Evolutionary conservation across 352 stramenopile species (phyloP).

Genomic region (Globisporangium irregulare): DNA sequence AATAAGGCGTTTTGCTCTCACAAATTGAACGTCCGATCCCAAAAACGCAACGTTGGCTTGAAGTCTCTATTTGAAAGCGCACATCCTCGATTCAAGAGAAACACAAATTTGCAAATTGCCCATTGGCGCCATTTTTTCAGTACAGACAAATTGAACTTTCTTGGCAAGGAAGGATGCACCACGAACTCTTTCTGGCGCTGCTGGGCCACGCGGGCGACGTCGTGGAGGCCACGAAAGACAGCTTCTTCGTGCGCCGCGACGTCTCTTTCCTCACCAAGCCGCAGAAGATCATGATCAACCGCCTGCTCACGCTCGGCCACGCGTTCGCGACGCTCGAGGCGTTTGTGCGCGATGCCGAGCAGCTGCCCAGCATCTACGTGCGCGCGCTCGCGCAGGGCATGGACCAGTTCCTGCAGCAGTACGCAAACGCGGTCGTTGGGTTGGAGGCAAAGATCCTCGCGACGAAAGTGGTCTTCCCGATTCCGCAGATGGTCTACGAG

Average conservation of each 20-base stretch:
- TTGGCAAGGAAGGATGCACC: slow-evolving; percentile 44
- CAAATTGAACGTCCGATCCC: not conserved
- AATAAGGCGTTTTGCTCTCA: not conserved
- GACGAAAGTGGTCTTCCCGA: slow-evolving; percentile 40
- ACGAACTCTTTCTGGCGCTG: slow-evolving; percentile 77
- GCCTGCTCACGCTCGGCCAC: slow-evolving; percentile 50
- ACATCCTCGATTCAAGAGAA: not conserved
- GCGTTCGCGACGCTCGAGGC: slow-evolving; percentile 43
- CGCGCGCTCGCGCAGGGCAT: slow-evolving; percentile 57
- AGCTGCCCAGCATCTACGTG: slow-evolving; percentile 51
- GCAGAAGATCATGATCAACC: slow-evolving; percentile 53
- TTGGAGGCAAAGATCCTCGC: slow-evolving; percentile 57
- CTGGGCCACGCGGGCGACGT: slow-evolving; percentile 66
- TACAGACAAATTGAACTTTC: slow-evolving; percentile 7
- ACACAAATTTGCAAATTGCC: not conserved
- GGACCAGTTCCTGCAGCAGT: slow-evolving; percentile 46
- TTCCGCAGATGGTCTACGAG: slow-evolving; percentile 67
- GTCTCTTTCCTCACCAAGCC: slow-evolving; percentile 43
- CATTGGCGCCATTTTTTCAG: not conserved
- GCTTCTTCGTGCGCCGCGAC: slow-evolving; percentile 54
- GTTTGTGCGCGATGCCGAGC: slow-evolving; percentile 31
- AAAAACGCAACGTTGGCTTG: not conserved
- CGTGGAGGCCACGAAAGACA: slow-evolving; percentile 43
- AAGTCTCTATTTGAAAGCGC: not conserved
- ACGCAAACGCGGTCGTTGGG: slow-evolving; percentile 45